Evolutionary conservation across 108 stramenopile species (phyloP), one percentile per base, ranked within the genome.

Genomic region (Fragilariopsis cylindrus): DNA sequence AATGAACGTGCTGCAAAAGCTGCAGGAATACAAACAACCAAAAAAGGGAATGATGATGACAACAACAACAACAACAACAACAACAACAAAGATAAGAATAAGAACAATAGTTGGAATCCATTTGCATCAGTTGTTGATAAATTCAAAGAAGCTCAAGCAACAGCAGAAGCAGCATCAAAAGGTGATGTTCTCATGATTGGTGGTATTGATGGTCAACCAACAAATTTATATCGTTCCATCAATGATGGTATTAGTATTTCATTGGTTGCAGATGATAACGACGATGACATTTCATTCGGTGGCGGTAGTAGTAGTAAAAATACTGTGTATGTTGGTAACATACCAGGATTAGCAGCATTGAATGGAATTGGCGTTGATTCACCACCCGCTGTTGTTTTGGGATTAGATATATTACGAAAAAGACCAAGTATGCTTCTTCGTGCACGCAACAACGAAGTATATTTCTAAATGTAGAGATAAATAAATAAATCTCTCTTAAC

Each of bases 261-360:
- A 19, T 48, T 81, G 43, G 66, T 52, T 41, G 70, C 40, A 48
- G 55, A 53, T 15, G 50, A 68, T 40, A 73, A 62, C 40, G 76
- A 70, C 16, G 72, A 75, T 7, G 75, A 52, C 7, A 71, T 74
- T 2, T 64, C 65, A 7, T 79, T 87, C 52, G 86, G 83, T 21
- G 90, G 92, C 39, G 77, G 84, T n/a, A 93, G 96, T 48, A 93
- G 88, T 57, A 96, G 96, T 60, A 47, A 65, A 15, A 49, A 53
- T 11, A 39, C 66, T n/a, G 50, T 88, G 0, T 93, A 73, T 68
- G 87, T 93, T 53, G 92, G 92, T 47, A 84, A 93, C 70, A 74
- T 93, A 18, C 92, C 92, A 39, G 92, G 92, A 1, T 65, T 93
- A 44, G 80, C 88, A 39, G 92, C 92, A 2, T 47, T 93, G 67